These are phyloP conservation scores for Candida patagonica DNA, from an alignment of 805 yeast species.

Conservation along the genomic window DNA sequence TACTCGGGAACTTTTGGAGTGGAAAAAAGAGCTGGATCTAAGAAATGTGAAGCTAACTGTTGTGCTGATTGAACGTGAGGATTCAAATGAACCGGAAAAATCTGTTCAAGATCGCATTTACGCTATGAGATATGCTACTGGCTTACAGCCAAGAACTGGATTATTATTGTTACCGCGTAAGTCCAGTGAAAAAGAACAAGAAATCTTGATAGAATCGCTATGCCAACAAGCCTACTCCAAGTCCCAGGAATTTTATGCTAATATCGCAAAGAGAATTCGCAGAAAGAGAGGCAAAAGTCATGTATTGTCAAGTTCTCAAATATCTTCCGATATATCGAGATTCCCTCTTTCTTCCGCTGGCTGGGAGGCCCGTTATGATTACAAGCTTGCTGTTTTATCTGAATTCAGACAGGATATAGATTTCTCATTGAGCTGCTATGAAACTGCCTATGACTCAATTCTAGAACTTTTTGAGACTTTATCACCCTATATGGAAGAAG, in stretches of 20 bases:
- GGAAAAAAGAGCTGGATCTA: conserved; percentile 11
- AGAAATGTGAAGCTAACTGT: conserved; percentile 16
- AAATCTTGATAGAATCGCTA: conserved; percentile 30
- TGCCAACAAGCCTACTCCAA: conserved; percentile 33
- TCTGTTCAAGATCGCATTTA: conserved; percentile 25
- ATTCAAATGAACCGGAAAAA: conserved; percentile 17
- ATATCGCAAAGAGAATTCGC: conserved; percentile 33
- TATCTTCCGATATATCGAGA: conserved; percentile 5
- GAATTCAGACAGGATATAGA: conserved; percentile 42
- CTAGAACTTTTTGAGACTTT: conserved; percentile 31
- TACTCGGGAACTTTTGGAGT: conserved; percentile 15
- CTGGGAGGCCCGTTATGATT: conserved; percentile 44
- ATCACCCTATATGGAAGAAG: conserved; percentile 7
- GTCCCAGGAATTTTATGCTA: conserved; percentile 37
- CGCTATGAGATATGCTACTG: conserved; percentile 34
- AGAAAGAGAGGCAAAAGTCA: conserved; percentile 28
- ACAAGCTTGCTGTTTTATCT: conserved; percentile 42
- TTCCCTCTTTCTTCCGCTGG: conserved; percentile 25
- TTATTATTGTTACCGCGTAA: conserved; percentile 36
- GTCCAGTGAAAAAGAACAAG: conserved; percentile 31
- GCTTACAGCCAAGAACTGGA: conserved; percentile 37
- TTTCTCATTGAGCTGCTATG: conserved; percentile 41
- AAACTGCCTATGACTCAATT: conserved; percentile 44
- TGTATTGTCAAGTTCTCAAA: conserved; percentile 9
- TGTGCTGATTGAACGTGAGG: conserved; percentile 13